Evolutionary conservation across 768 basidiomycete genomes (phyloP), one percentile per base, ranked within the genome.

Genomic region (Candolleomyces eurysporus): DNA sequence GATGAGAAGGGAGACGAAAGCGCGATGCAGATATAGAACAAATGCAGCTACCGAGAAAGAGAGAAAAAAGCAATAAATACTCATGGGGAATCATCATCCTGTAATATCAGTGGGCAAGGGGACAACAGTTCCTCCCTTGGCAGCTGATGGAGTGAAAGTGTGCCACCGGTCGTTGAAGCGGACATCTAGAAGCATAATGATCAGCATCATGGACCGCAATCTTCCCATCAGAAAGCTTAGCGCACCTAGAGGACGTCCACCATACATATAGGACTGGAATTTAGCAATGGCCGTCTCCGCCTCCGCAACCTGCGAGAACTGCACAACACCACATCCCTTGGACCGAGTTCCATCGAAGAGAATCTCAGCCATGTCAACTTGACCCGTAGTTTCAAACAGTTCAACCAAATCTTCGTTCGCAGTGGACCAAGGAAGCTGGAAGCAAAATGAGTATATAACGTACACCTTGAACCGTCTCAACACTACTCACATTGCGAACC

Each of bases 351-450:
- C 91, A 67, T 98, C 96, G 67, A 91, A 95, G 51, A 99, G 75
- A 65, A 98, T 96, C 75, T 99, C 96, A 2, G 96, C 96, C 39
- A 94, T 79, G 69, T 95, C 91, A 40, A 99, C 96, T 66, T 90
- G 90, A 10, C 96, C 96, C 0, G 96, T 97, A 39, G 96, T 99
- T 79, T 98, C 96, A 68, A 99, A 99, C 19, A 99, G 76, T 76
- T 99, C 96, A 21, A 99, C 96, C 48, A 99, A 78, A 72, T 99
- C 96, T 72, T 99, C 96, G 72, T 99, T 98, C 7, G 96, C 95
- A 49, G 96, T 99, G 10, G 96, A 98, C 96, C 96, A 99, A 1
- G 96, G 96, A 17, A 99, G 76, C 96, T 98, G 64, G 9, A 56
- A 4, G 52, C 22, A 39, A 13, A 45, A 57, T 17, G 9, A 42